phyloP scores from a whole-genome alignment of 164 flowering plant species.

The Euptelea pleiosperma region DNA sequence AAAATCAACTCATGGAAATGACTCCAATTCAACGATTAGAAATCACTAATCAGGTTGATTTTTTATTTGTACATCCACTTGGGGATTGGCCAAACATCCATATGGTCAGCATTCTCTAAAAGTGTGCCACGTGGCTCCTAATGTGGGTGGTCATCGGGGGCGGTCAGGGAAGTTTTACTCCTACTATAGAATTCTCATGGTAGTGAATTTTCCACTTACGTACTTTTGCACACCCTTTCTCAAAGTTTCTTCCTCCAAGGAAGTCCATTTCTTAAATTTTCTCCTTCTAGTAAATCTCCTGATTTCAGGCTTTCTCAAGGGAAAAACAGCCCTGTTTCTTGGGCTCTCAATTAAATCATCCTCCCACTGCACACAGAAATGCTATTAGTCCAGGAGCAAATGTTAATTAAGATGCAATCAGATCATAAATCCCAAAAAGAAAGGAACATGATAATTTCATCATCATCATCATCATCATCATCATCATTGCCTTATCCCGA shows the following conservation, averaged over 20 bases:
- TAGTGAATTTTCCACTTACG: slow-evolving; percentile 1
- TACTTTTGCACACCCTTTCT: slow-evolving; percentile 61
- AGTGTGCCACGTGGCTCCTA: no score
- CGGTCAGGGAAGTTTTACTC: no score
- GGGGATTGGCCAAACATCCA: no score
- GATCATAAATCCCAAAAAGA: neutral
- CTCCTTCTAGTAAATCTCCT: slow-evolving; percentile 38
- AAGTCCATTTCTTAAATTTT: slow-evolving; percentile 49
- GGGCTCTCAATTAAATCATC: slow-evolving; percentile 47
- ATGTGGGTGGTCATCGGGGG: no score
- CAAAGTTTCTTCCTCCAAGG: slow-evolving; percentile 65
- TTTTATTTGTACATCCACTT: no score
- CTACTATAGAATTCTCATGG: neutral
- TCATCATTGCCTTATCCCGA: no score
- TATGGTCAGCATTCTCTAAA: no score
- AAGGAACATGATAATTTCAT: no score
- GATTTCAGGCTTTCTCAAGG: slow-evolving; percentile 33
- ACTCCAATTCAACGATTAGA: no score
- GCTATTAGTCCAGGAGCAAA: neutral
- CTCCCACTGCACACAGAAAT: slow-evolving; percentile 45
- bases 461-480: no score
- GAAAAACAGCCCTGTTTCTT: slow-evolving; percentile 35
- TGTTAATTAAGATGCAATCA: neutral
- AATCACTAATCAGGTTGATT: no score
- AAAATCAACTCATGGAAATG: no score